Evolutionary conservation across 441 rosid species (phyloP).

Genomic region (Brassica balearica): DNA sequence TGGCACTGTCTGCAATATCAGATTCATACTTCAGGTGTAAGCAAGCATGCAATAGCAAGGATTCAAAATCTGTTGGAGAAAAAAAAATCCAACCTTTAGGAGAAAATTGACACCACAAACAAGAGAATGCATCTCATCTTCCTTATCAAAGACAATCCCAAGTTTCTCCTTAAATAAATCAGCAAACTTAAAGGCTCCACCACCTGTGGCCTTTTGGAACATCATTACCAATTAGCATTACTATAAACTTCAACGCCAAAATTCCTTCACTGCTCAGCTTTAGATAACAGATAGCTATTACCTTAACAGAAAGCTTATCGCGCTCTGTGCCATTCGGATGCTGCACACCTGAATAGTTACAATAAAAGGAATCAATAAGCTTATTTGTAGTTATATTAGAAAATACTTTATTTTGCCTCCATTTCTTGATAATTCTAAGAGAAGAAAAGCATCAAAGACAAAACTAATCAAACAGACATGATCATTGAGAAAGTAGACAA

Average conservation of each 20-base stretch:
- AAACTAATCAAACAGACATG: neutral
- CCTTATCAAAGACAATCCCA: constrained; percentile 86
- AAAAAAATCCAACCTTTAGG: constrained; percentile 65
- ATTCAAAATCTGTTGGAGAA: too few species aligned
- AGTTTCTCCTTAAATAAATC: constrained; percentile 93
- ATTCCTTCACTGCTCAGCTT: constrained; percentile 27
- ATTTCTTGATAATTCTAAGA: constrained; percentile 2
- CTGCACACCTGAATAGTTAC: constrained; percentile 62
- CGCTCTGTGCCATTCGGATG: constrained; percentile 44
- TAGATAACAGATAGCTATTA: constrained; percentile 43
- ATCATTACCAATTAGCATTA: constrained; percentile 13
- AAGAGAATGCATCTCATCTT: constrained; percentile 97
- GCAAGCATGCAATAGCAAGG: too few species aligned
- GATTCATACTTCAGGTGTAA: neutral
- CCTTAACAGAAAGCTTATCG: constrained; percentile 66
- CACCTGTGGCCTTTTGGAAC: constrained; percentile 68
- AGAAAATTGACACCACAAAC: constrained; percentile 96
- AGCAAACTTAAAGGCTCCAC: constrained; percentile 96
- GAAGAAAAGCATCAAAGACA: neutral
- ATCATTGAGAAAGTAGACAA: neutral
- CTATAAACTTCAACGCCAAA: constrained; percentile 14
- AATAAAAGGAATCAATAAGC: constrained; percentile 3
- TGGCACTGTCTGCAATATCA: constrained; percentile 63
- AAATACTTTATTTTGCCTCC: neutral
- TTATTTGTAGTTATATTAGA: neutral